Conservation (phyloP, 2,329 filamentous ascomycete species). For the Botrytis paeoniae region DNA sequence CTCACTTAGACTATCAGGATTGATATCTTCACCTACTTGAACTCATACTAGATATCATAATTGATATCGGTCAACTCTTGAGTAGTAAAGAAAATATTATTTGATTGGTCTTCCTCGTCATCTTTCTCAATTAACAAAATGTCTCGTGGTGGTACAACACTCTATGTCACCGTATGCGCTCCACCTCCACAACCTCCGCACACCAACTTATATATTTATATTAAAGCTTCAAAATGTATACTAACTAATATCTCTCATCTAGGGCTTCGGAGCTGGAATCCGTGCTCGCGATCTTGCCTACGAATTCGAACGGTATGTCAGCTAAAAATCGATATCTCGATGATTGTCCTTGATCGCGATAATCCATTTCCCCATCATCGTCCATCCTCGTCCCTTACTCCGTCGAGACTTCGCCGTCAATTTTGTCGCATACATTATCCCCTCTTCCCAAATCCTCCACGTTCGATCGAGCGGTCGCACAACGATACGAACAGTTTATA, state of each 20-base stretch:
- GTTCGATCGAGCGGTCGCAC: conserved; percentile 43
- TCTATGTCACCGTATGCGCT: conserved; percentile 73
- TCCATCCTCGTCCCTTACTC: conserved; percentile 30
- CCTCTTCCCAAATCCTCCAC: conserved; percentile 28
- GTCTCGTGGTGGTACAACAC: conserved; percentile 91
- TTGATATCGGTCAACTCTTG: not conserved
- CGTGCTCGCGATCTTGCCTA: conserved; percentile 98
- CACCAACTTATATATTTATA: conserved; percentile 19
- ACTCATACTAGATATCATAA: not conserved
- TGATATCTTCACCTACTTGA: not conserved
- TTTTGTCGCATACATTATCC: conserved; percentile 42
- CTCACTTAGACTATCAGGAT: not conserved
- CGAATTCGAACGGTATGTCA: conserved; percentile 99
- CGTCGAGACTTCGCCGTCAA: conserved; percentile 46
- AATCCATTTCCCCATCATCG: conserved; percentile 39
- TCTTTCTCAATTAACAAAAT: conserved; percentile 47
- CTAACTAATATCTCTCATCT: conserved; percentile 19
- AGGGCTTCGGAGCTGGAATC: conserved; percentile 95
- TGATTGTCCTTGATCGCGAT: conserved; percentile 41
- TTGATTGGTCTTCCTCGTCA: conserved; percentile 6
- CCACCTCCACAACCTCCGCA: conserved; percentile 5
- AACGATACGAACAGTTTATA: conserved; percentile 35
- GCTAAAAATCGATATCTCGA: conserved; percentile 49
- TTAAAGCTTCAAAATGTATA: conserved; percentile 5
- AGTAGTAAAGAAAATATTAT: not conserved